phyloP scores from a whole-genome alignment of 140 eudicot genomes.

The Erigeron philadelphicus region DNA sequence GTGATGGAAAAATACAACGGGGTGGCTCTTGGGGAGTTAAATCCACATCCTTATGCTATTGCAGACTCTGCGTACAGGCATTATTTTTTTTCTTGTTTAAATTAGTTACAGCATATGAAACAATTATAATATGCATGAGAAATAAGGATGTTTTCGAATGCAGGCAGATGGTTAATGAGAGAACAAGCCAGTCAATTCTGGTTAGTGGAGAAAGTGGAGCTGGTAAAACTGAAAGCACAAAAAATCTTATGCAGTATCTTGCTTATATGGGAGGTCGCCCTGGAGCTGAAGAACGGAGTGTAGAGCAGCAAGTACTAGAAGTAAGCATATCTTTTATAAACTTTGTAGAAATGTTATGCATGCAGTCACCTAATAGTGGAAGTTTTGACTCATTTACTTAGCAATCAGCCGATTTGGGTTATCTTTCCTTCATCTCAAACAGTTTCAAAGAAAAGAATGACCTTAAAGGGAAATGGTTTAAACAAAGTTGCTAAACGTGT shows the following conservation, averaged over 20 bases:
- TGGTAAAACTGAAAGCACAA: constrained; percentile 62
- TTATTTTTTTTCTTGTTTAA: constrained; percentile 7
- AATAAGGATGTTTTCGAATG: constrained; percentile 19
- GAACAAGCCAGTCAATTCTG: constrained; percentile 57
- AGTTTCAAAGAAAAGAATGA: not conserved
- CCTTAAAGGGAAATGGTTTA: not conserved
- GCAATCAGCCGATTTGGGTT: not conserved
- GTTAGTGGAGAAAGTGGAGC: constrained; percentile 75
- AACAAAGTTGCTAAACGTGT: not conserved
- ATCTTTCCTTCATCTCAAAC: constrained; percentile 3
- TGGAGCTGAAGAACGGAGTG: constrained; percentile 41
- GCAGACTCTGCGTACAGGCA: constrained; percentile 65
- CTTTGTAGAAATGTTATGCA: constrained; percentile 14
- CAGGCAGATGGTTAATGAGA: constrained; percentile 51
- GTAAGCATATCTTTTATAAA: constrained; percentile 27
- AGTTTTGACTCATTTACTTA: constrained; percentile 11
- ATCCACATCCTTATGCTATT: constrained; percentile 63
- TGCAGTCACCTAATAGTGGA: constrained; percentile 7
- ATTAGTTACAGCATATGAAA: not conserved
- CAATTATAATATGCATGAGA: constrained; percentile 14
- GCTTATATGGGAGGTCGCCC: constrained; percentile 62
- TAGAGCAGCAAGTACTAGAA: constrained; percentile 58
- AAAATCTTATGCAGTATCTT: constrained; percentile 59
- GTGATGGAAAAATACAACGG: constrained; percentile 65
- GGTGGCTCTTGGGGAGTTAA: constrained; percentile 57